Base-by-base conservation (phyloP, 1,139 yeast species). In the Suhomyces maxii region DNA sequence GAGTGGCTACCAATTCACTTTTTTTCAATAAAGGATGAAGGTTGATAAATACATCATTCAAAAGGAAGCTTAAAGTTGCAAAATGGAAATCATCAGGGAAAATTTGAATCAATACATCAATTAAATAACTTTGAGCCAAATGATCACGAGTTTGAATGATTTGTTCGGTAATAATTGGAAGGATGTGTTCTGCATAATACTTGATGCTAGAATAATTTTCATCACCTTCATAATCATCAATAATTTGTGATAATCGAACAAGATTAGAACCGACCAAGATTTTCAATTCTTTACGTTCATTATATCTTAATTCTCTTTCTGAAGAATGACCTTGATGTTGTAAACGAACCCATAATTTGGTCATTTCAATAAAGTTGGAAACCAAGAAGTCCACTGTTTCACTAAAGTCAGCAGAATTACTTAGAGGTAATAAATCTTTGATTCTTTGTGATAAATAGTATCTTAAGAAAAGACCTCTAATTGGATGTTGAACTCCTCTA, bases 401-500 rank as follows among this genome's bases (percentile, higher is more conserved):
- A 53, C 79, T 69, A 45, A 84, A 71, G 52, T 81, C 83, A 7
- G 76, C 79, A 37, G 67, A 68, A 8, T 53, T 62, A 28, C 64
- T 52, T 56, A 63, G 58, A 2, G 91, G 89, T 44, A 88, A 67
- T 48, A 86, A 70, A 57, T 84, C 86, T 56, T 90, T 86, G 14
- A 90, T 86, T 52, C 91, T 76, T 63, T 93, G 98, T 6, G 93
- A 83, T 40, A 93, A 71, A 63, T 89, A 93, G 69, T 93, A 91
- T 45, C 99, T 75, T 58, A 95, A 71, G 64, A 93, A 93, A 51
- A 93, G 71, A 1, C 99, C 99, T 51, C 93, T 73, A 33, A 89
- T 82, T 0, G 99, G 99, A 61, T 89, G 95, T 66, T 93, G 99
- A 2, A 91, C 96, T n/a, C 98, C 99, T 37, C 96, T 80, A 54